phyloP scores from a whole-genome alignment of 73 alveolate species.

The Effrenium voratum region DNA sequence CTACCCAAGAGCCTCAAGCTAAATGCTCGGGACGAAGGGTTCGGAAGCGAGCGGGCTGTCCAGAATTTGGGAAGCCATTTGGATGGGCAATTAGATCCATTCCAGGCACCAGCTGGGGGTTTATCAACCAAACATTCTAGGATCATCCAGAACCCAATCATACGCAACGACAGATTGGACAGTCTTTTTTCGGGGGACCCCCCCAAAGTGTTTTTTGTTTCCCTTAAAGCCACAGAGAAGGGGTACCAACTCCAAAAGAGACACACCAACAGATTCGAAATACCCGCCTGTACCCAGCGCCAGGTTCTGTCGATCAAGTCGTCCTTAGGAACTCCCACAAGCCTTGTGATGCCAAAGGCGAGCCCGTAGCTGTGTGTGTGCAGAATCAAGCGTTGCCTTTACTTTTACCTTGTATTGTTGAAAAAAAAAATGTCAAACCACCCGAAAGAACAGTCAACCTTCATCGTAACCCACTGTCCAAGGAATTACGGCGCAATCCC shows the following conservation, averaged over 20 bases:
- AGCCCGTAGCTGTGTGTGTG: not conserved
- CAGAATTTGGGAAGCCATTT: too few relatives aligned
- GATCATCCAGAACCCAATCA: not conserved
- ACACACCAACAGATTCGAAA: not conserved
- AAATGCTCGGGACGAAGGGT: too few relatives aligned
- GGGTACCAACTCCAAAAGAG: not conserved
- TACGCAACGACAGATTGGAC: not conserved
- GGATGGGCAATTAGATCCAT: too few relatives aligned
- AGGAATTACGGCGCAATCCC: not conserved
- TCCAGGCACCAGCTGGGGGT: too few relatives aligned
- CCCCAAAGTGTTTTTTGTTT: not conserved
- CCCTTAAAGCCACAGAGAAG: not conserved
- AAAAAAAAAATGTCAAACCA: not conserved
- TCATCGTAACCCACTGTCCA: not conserved
- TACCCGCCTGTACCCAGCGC: not conserved
- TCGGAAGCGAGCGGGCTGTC: too few relatives aligned
- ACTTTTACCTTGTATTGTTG: not conserved
- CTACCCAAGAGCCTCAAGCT: too few relatives aligned
- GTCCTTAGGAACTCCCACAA: not conserved
- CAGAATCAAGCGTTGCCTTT: not conserved
- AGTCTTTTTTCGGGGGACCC: not conserved
- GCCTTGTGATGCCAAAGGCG: not conserved
- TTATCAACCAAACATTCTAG: too few relatives aligned
- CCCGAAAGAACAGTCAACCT: not conserved
- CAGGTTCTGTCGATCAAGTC: conserved; percentile 8